Conservation (phyloP, 805 yeast species). For the Ogataea nakhonphanomensis region DNA sequence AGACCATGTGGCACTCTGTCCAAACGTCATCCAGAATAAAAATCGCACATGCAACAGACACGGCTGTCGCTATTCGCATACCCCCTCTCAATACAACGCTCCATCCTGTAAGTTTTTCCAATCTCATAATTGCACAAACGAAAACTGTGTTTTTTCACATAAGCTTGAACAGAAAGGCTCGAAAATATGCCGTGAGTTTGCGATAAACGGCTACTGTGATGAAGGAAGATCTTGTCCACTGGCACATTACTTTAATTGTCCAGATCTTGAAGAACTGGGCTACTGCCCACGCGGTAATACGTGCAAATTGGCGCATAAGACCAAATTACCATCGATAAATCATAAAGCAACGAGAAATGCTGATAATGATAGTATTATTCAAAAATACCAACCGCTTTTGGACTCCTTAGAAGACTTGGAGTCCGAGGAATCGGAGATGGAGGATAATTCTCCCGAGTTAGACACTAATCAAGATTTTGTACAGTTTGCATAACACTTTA, state of each 20-base stretch:
- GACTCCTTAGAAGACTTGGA: slow-evolving; percentile 14
- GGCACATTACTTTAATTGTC: slow-evolving; percentile 61
- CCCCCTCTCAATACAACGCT: slow-evolving; percentile 55
- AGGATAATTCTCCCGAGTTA: slow-evolving; percentile 11
- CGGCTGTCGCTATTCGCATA: slow-evolving; percentile 56
- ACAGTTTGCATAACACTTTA: slow-evolving; percentile 4
- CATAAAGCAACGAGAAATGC: slow-evolving; percentile 22
- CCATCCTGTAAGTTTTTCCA: slow-evolving; percentile 54
- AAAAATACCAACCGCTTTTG: slow-evolving; percentile 18
- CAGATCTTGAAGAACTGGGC: slow-evolving; percentile 64
- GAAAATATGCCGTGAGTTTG: slow-evolving; percentile 59
- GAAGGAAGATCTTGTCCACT: slow-evolving; percentile 56
- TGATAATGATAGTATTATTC: slow-evolving; percentile 30
- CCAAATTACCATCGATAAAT: slow-evolving; percentile 12
- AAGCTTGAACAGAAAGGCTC: slow-evolving; percentile 38
- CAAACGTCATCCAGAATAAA: slow-evolving; percentile 36
- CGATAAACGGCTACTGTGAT: slow-evolving; percentile 66
- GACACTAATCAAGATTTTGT: slow-evolving; percentile 21
- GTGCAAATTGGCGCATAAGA: slow-evolving; percentile 52
- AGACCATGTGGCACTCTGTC: slow-evolving; percentile 52
- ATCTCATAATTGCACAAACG: slow-evolving; percentile 44
- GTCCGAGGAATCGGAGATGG: slow-evolving; percentile 9
- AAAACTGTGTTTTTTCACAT: slow-evolving; percentile 50
- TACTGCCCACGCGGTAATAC: slow-evolving; percentile 49
- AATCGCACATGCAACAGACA: slow-evolving; percentile 44